Evolutionary conservation across 208 protist species (phyloP), one percentile per base, ranked within the genome.

Genomic region (Spongospora subterranea): DNA sequence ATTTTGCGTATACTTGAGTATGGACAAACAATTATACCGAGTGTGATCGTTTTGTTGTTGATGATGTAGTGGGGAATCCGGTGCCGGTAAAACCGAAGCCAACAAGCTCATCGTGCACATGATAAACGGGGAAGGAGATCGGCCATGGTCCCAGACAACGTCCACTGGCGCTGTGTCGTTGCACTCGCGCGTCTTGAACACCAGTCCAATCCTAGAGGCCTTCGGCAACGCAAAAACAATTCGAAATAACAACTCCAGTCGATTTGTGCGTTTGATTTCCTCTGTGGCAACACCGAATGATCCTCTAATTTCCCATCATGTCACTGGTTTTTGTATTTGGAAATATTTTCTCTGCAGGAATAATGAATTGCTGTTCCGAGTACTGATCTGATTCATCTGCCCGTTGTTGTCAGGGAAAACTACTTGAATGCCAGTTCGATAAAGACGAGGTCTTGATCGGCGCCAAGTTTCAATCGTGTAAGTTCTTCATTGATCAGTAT

Each of bases 201-300:
- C 91, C 38, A 94, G 93, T 35, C 92, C 90, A 46, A 77, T 94
- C 38, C 82, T 93, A 32, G 92, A 93, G 77, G 91, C 92, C 40
- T 93, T 93, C 66, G 92, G 93, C 89, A 94, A 94, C 88, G 93
- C 93, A 24, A 94, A 93, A 46, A 94, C 93, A 35, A 90, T 92
- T 40, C 89, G 91, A 13, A 94, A 94, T 64, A 77, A 94, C 46
- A 94, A 94, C 65, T 94, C 93, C 38, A 91, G 71, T 11, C 46
- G 93, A 50, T 94, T 93, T 46, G 92, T 90, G n/a, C n/a, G n/a
- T n/a, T n/a, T n/a, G n/a, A n/a, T n/a, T n/a, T n/a, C n/a, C n/a
- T n/a, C n/a, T n/a, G n/a, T n/a, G n/a, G n/a, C n/a, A n/a, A n/a
- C n/a, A n/a, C n/a, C n/a, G n/a, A n/a, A n/a, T n/a, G n/a, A n/a